phyloP scores from a whole-genome alignment of 345 rosid species.

The Atalantia buxifolia region DNA sequence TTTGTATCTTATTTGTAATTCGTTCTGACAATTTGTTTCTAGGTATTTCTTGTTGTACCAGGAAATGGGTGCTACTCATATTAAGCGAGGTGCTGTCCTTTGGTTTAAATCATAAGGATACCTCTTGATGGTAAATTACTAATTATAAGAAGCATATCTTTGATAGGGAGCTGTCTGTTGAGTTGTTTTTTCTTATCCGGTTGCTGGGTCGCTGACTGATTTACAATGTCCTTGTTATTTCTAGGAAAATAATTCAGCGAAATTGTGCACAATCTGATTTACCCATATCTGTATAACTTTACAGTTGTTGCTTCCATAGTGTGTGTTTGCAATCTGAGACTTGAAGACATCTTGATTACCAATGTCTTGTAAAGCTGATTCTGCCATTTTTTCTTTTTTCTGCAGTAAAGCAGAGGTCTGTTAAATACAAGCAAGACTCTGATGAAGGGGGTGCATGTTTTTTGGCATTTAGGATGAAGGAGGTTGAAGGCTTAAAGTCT shows the following conservation, averaged over 20 bases:
- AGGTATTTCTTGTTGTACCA: conserved; percentile 23
- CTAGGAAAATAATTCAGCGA: neutral
- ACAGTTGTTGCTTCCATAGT: neutral
- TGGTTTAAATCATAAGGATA: conserved; percentile 30
- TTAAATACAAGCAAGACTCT: conserved; percentile 47
- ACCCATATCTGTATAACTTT: neutral
- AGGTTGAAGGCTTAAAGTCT: conserved; percentile 28
- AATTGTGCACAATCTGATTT: conserved; percentile 4
- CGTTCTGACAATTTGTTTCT: conserved; percentile 22
- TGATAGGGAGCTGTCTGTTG: conserved; percentile 14
- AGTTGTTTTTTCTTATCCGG: conserved; percentile 1
- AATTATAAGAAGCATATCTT: conserved; percentile 11
- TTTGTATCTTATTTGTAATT: conserved; percentile 13
- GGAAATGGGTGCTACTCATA: conserved; percentile 25
- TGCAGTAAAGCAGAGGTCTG: conserved; percentile 55
- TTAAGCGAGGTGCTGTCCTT: conserved; percentile 31
- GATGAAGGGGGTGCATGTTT: conserved; percentile 41
- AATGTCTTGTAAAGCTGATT: conserved; percentile 14
- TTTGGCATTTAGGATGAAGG: conserved; percentile 41
- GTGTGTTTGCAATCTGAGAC: neutral
- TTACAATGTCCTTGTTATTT: neutral
- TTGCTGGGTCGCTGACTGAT: neutral
- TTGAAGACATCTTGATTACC: neutral
- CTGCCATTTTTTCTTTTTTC: conserved; percentile 8
- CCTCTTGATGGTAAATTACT: conserved; percentile 36